Evolutionary conservation across 495 filamentous ascomycete genomes (phyloP).

Genomic region (Lindgomyces ingoldianus): DNA sequence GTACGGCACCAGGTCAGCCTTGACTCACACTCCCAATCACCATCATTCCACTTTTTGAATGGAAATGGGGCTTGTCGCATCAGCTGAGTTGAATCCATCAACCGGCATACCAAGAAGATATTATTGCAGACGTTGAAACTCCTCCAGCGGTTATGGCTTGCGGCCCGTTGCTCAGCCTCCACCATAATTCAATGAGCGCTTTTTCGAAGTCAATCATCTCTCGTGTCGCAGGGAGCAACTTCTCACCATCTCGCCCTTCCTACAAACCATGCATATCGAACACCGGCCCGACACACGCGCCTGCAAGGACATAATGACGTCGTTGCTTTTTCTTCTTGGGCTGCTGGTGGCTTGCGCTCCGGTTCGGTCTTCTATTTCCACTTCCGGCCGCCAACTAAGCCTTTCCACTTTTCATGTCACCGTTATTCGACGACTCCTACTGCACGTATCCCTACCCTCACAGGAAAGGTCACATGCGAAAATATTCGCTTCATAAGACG

Average conservation of each 20-base stretch:
- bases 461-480: not conserved
- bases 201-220: not conserved
- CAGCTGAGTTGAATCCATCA: not conserved
- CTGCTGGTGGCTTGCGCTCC: no score
- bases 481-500: not conserved
- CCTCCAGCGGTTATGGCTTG: not conserved
- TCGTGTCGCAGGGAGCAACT: not conserved
- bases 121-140: not conserved
- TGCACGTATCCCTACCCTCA: not conserved
- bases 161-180: constrained; percentile 4
- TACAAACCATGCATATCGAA: no score
- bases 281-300: not conserved
- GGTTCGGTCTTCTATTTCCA: not conserved
- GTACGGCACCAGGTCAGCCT: not conserved
- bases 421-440: no score
- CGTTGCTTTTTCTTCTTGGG: not conserved
- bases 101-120: not conserved
- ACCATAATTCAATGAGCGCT: not conserved
- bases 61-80: not conserved
- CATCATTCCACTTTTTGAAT: not conserved
- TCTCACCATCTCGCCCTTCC: not conserved
- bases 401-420: not conserved
- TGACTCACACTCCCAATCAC: not conserved
- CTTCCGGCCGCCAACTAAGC: not conserved
- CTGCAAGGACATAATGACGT: not conserved